Evolutionary conservation across 2,329 filamentous ascomycete genomes (phyloP).

Genomic region (Acrodontium crateriforme): DNA sequence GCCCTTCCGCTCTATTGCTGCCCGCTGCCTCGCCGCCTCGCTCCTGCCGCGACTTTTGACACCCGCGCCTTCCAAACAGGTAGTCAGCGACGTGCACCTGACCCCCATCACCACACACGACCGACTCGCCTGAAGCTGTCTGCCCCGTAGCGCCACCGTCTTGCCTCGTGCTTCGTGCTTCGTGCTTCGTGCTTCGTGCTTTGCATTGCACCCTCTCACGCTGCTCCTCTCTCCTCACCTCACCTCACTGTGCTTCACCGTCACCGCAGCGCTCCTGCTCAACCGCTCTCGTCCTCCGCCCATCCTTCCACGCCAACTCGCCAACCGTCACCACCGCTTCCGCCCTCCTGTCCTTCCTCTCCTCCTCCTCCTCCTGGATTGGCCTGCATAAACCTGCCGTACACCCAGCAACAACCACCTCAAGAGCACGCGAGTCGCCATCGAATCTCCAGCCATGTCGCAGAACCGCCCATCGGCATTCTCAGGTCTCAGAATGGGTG

Average conservation of each 20-base stretch:
- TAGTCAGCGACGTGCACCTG: too few relatives aligned
- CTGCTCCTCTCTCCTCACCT: background rate
- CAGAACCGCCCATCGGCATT: conserved; percentile 86
- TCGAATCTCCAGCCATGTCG: conserved; percentile 50
- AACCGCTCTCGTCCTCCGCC: conserved; percentile 13
- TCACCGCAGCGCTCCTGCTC: conserved; percentile 1
- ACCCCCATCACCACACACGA: too few relatives aligned
- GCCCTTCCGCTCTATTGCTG: too few relatives aligned
- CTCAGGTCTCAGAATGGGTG: conserved; percentile 84
- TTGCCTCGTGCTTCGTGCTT: too few relatives aligned
- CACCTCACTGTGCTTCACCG: background rate
- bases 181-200: too few relatives aligned
- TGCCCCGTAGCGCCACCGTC: too few relatives aligned
- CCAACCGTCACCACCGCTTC: conserved; percentile 1
- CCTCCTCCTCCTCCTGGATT: conserved; percentile 1
- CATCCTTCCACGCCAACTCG: conserved; percentile 3
- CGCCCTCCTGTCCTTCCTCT: conserved; percentile 2
- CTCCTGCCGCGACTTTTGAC: too few relatives aligned
- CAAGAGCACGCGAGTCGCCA: conserved; percentile 1
- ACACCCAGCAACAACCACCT: background rate
- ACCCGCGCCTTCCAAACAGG: too few relatives aligned
- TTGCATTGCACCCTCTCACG: conserved; percentile 1
- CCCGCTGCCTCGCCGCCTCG: too few relatives aligned
- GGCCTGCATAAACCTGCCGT: background rate
- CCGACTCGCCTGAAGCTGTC: too few relatives aligned